Conservation (phyloP, 75 land plant species). For the Azolla pinnata region DNA sequence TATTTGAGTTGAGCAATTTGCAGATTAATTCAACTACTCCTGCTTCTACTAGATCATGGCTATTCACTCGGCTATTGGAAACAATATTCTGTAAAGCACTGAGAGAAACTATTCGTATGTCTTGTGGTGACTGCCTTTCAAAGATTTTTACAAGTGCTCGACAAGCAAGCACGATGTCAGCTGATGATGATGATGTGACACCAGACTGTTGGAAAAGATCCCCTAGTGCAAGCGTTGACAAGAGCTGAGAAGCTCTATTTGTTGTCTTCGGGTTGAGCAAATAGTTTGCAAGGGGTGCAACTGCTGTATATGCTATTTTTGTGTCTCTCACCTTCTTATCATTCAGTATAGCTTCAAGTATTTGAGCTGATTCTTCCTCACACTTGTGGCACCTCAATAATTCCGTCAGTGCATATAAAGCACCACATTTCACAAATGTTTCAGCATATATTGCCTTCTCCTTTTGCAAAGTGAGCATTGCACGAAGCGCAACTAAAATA, state of each 20-base stretch:
- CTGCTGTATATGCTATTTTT: slow-evolving; percentile 8
- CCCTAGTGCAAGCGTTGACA: slow-evolving; percentile 17
- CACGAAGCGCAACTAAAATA: not conserved
- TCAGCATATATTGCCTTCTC: slow-evolving; percentile 4
- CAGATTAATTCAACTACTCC: slow-evolving; percentile 10
- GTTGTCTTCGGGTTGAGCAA: slow-evolving; percentile 10
- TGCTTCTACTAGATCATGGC: slow-evolving; percentile 12
- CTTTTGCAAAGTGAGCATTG: slow-evolving; percentile 2
- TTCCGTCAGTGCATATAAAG: slow-evolving; percentile 14
- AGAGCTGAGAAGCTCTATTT: not conserved
- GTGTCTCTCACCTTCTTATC: slow-evolving; percentile 8
- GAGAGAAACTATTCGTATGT: slow-evolving; percentile 12
- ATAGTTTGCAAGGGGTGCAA: slow-evolving; percentile 12
- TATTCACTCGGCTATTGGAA: slow-evolving; percentile 10
- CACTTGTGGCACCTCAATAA: slow-evolving; percentile 14
- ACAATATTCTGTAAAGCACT: slow-evolving; percentile 15
- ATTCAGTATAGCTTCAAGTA: slow-evolving; percentile 12
- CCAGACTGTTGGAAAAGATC: slow-evolving; percentile 13
- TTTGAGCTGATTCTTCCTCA: slow-evolving; percentile 11
- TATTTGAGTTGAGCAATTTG: slow-evolving; percentile 1
- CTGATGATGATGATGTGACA: not conserved
- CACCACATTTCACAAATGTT: slow-evolving; percentile 8
- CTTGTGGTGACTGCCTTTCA: slow-evolving; percentile 6
- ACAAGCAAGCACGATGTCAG: slow-evolving; percentile 13
- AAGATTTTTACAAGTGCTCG: slow-evolving; percentile 8